Conservation (phyloP, 176 grass and related monocot species). For the Phoenix dactylifera region DNA sequence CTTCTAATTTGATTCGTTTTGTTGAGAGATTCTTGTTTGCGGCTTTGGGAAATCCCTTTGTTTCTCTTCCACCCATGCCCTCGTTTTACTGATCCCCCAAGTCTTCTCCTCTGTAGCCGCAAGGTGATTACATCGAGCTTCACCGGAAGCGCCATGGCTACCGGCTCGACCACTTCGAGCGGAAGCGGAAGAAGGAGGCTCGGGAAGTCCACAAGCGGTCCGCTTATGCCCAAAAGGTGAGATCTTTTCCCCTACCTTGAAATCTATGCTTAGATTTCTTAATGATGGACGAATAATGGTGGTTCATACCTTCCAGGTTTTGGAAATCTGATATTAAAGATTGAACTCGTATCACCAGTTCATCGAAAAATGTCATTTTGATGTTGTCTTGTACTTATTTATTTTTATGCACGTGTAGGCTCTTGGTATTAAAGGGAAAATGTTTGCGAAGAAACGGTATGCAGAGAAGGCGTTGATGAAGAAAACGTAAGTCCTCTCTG, state of each 20-base stretch:
- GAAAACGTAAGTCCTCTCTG: constrained; percentile 56
- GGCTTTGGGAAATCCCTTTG: too few species aligned
- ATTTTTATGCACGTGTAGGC: constrained; percentile 18
- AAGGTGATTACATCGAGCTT: constrained; percentile 81
- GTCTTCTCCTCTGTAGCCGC: constrained; percentile 26
- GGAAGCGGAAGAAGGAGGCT: constrained; percentile 75
- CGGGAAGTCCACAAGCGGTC: constrained; percentile 60
- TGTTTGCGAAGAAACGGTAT: constrained; percentile 84
- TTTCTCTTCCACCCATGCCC: too few species aligned
- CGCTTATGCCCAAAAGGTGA: constrained; percentile 45
- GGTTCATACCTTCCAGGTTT: too few species aligned
- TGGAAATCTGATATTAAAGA: too few species aligned
- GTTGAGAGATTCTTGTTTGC: too few species aligned
- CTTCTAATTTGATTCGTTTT: too few species aligned
- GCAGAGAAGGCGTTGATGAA: constrained; percentile 88
- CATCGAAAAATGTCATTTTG: background rate
- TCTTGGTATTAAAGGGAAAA: constrained; percentile 78
- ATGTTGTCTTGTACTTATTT: constrained; percentile 2
- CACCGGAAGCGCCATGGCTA: constrained; percentile 81
- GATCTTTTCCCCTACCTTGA: background rate
- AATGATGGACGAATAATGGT: too few species aligned
- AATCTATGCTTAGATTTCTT: too few species aligned
- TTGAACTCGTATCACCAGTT: too few species aligned
- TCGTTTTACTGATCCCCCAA: too few species aligned
- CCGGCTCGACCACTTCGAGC: constrained; percentile 57